Conservation (phyloP, 805 yeast species). For the Maudiozyma serrabonitensis region DNA sequence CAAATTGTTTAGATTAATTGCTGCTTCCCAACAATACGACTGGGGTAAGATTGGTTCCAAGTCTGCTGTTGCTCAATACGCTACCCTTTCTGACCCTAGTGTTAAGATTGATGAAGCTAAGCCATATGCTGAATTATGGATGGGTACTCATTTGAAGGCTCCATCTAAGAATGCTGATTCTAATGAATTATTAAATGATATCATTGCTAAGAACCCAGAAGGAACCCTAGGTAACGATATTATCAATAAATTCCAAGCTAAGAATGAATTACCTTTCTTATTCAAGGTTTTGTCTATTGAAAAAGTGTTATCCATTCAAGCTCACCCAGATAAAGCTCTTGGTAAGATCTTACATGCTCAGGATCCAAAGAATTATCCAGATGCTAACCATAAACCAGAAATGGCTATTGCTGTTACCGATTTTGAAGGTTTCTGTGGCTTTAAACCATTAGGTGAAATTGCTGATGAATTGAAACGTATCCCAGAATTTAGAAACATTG, state of each 20-base stretch:
- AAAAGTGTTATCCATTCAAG: conserved; percentile 91
- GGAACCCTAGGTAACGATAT: conserved; percentile 49
- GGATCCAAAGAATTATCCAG: conserved; percentile 94
- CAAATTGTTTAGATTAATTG: conserved; percentile 33
- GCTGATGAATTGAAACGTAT: conserved; percentile 56
- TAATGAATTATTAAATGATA: conserved; percentile 55
- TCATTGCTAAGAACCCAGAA: conserved; percentile 52
- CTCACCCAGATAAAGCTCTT: conserved; percentile 89
- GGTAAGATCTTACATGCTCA: conserved; percentile 64
- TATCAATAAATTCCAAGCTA: conserved; percentile 54
- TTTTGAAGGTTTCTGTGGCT: conserved; percentile 97
- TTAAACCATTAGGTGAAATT: conserved; percentile 79
- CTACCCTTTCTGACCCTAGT: conserved; percentile 55
- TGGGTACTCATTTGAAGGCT: conserved; percentile 95
- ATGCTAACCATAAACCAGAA: conserved; percentile 98
- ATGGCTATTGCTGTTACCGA: conserved; percentile 97
- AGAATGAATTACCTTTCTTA: conserved; percentile 74
- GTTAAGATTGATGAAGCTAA: conserved; percentile 56
- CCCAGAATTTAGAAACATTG: conserved; percentile 66
- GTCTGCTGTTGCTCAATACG: conserved; percentile 86
- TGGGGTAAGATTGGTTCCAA: conserved; percentile 81
- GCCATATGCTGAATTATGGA: conserved; percentile 98
- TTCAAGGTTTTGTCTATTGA: conserved; percentile 90
- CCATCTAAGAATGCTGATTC: conserved; percentile 57
- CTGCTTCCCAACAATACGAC: conserved; percentile 70